These are phyloP conservation scores for Neospermospora avenae DNA, from an alignment of 2,329 filamentous ascomycete species.

Conservation along the genomic window DNA sequence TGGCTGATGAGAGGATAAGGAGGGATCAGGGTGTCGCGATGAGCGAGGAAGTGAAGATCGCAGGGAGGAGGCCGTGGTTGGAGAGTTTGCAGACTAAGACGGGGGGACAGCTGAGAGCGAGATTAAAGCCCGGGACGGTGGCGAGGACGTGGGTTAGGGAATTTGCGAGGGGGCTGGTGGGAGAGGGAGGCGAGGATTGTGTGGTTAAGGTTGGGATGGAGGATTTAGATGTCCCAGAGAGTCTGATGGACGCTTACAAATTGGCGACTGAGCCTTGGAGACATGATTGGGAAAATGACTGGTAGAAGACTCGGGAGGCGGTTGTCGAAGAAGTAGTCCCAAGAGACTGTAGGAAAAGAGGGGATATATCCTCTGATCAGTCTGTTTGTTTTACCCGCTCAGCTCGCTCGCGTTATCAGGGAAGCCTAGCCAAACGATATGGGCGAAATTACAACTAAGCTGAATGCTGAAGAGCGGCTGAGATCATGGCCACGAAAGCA, in stretches of 20 bases:
- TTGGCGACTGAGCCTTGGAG: conserved; percentile 3
- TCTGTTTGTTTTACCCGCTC: too few species aligned
- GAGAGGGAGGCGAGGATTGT: conserved; percentile 8
- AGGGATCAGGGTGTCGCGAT: too few species aligned
- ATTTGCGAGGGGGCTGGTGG: conserved; percentile 22
- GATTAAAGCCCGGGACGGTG: conserved; percentile 15
- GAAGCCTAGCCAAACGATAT: too few species aligned
- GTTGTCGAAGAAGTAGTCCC: too few species aligned
- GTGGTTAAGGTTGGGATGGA: conserved; percentile 12
- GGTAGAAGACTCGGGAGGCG: neutral
- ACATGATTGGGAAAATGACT: conserved; percentile 8
- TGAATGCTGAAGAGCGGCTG: too few species aligned
- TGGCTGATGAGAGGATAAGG: neutral
- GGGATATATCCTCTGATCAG: too few species aligned
- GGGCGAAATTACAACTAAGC: too few species aligned
- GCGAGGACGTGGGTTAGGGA: conserved; percentile 20
- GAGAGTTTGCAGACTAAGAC: conserved; percentile 1
- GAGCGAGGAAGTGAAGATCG: too few species aligned
- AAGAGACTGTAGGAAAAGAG: too few species aligned
- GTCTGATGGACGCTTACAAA: neutral
- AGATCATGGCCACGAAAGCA: too few species aligned
- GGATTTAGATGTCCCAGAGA: conserved; percentile 10
- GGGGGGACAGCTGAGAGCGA: conserved; percentile 6
- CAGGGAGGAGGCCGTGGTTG: conserved; percentile 5
- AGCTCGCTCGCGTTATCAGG: too few species aligned